These are phyloP conservation scores for Lentinula guzmanii DNA, from an alignment of 768 basidiomycete species.

Conservation along the genomic window DNA sequence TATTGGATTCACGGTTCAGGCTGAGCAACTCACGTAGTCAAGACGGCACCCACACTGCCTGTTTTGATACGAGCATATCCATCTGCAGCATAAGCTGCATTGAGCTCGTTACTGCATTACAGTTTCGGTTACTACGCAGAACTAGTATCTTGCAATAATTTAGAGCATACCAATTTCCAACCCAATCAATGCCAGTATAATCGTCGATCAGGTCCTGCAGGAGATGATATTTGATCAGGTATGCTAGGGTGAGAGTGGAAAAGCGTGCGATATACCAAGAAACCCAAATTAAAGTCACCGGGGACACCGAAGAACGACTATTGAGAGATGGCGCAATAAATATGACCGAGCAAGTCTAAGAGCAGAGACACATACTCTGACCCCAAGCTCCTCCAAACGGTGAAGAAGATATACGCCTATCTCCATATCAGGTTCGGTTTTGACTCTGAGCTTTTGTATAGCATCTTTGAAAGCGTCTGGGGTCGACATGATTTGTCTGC, in stretches of 20 bases:
- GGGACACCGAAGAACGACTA: constrained; percentile 82
- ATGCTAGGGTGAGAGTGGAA: neutral
- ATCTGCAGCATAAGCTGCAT: constrained; percentile 87
- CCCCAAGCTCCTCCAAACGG: constrained; percentile 59
- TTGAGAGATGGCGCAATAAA: neutral
- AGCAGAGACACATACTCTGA: constrained; percentile 38
- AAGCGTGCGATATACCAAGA: constrained; percentile 30
- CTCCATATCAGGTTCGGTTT: constrained; percentile 26
- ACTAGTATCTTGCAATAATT: neutral
- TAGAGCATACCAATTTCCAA: constrained; percentile 67
- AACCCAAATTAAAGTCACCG: constrained; percentile 78
- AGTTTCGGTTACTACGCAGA: neutral
- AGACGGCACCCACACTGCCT: constrained; percentile 60
- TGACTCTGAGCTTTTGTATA: neutral
- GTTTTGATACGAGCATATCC: constrained; percentile 89
- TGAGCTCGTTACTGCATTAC: constrained; percentile 66
- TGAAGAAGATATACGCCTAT: constrained; percentile 57
- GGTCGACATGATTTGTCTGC: neutral
- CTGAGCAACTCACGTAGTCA: constrained; percentile 56
- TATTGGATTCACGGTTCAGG: neutral
- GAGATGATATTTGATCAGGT: neutral
- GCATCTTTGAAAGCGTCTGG: neutral
- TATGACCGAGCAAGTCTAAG: neutral
- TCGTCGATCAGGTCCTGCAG: constrained; percentile 76
- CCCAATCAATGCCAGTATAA: constrained; percentile 72